Conservation (phyloP, 2,329 filamentous ascomycete species). For the Capronia coronata region DNA sequence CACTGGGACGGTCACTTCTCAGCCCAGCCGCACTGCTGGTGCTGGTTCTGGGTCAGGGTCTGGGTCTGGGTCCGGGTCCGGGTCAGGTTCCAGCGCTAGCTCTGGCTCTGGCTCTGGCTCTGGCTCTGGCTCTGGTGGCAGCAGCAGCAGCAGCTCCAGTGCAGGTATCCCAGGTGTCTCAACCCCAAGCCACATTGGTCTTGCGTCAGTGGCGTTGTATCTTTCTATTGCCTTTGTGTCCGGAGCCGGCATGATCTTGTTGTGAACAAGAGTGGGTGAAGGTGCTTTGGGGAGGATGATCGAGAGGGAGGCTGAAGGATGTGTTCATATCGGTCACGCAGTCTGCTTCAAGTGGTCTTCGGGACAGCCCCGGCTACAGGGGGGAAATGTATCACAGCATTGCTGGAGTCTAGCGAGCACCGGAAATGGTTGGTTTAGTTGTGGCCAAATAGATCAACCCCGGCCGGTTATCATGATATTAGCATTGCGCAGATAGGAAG, state of each 20-base stretch:
- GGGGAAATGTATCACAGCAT: conserved; percentile 11
- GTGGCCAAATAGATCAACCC: background rate
- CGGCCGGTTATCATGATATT: background rate
- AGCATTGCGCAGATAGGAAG: background rate
- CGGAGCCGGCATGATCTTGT: conserved; percentile 43
- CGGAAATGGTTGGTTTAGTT: conserved; percentile 10
- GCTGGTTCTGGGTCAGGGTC: conserved; percentile 20
- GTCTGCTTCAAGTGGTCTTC: background rate
- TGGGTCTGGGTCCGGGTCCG: conserved; percentile 24
- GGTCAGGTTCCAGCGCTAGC: conserved; percentile 29
- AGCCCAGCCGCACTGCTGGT: conserved; percentile 32
- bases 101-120: conserved; percentile 21
- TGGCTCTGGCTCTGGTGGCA: conserved; percentile 29
- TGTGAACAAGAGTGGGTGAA: conserved; percentile 32
- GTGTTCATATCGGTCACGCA: conserved; percentile 10
- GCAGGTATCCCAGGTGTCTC: conserved; percentile 15
- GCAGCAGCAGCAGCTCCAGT: conserved; percentile 27
- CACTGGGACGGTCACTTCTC: conserved; percentile 36
- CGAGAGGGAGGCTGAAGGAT: background rate
- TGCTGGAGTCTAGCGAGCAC: conserved; percentile 8
- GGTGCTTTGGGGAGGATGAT: background rate
- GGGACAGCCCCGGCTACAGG: background rate
- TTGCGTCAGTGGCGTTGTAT: conserved; percentile 40
- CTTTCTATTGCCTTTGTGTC: conserved; percentile 39
- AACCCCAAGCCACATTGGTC: conserved; percentile 32